These are phyloP conservation scores for Aegilops longissima DNA, from an alignment of 176 grass and related monocot species.

Conservation along the genomic window DNA sequence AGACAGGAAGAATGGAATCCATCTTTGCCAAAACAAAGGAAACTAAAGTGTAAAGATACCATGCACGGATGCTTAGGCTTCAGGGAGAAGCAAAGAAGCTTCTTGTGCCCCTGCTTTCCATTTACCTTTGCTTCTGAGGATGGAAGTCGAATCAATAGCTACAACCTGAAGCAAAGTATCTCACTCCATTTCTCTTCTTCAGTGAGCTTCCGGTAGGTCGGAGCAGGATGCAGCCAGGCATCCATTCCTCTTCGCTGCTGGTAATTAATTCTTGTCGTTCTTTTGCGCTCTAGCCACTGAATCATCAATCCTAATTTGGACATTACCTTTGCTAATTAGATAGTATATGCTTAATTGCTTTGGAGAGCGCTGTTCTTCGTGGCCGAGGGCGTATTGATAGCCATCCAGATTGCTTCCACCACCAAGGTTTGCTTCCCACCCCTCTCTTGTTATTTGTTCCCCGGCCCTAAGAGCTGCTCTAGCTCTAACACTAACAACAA, in stretches of 20 bases:
- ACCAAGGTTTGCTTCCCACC: neutral
- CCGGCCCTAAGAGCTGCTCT: neutral
- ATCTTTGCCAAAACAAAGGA: neutral
- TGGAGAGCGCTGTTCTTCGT: neutral
- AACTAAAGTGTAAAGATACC: neutral
- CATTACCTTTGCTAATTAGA: neutral
- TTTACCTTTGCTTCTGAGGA: neutral
- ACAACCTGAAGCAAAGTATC: neutral
- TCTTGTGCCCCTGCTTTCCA: neutral
- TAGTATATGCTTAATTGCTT: neutral
- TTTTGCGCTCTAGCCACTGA: neutral
- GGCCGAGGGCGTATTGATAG: neutral
- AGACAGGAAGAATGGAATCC: neutral
- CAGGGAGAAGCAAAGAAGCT: neutral
- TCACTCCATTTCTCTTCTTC: neutral
- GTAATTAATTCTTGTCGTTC: neutral
- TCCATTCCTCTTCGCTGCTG: neutral
- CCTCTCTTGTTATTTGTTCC: neutral
- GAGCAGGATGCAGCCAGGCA: neutral
- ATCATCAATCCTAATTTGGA: neutral
- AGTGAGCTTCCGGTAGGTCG: neutral
- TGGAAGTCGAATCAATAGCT: neutral
- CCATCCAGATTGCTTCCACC: neutral
- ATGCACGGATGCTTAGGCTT: neutral
- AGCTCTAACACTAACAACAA: neutral